Percentiles rank a stretch among this genome's conserved stretches.
phyloP scores from a whole-genome alignment of 768 basidiomycete genomes.

The Tulasnella sp. region DNA sequence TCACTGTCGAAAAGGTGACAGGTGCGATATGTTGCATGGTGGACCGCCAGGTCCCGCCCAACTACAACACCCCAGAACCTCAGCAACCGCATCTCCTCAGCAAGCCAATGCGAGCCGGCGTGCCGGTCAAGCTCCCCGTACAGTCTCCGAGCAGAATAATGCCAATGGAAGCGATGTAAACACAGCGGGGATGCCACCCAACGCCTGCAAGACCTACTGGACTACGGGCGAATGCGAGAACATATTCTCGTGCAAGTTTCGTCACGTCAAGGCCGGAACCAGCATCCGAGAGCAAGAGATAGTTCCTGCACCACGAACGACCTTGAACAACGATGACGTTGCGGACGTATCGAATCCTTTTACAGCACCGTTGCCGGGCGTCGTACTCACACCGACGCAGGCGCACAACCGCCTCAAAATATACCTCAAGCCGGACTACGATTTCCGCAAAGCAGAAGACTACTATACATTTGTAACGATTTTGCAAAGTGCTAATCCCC shows the following conservation, averaged over 20 bases:
- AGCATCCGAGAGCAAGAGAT: neutral
- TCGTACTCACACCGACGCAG: neutral
- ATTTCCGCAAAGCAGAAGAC: neutral
- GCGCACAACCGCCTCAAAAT: neutral
- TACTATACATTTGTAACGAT: neutral
- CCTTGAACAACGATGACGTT: neutral
- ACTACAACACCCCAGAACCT: neutral
- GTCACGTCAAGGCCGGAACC: neutral
- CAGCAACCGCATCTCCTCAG: neutral
- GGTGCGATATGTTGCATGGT: neutral
- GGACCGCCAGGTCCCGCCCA: neutral
- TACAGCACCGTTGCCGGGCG: neutral
- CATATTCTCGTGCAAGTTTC: neutral
- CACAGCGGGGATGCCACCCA: neutral
- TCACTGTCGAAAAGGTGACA: neutral
- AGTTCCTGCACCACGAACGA: neutral
- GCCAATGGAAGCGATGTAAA: neutral
- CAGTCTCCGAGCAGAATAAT: neutral
- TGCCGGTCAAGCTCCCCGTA: neutral
- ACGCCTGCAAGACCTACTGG: neutral
- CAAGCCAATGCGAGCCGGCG: neutral
- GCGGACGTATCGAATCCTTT: neutral
- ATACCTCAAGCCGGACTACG: neutral
- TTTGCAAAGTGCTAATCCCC: neutral
- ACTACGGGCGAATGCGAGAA: neutral